Base-by-base conservation (phyloP, 306 rosid genomes). In the Vigna radiata region DNA sequence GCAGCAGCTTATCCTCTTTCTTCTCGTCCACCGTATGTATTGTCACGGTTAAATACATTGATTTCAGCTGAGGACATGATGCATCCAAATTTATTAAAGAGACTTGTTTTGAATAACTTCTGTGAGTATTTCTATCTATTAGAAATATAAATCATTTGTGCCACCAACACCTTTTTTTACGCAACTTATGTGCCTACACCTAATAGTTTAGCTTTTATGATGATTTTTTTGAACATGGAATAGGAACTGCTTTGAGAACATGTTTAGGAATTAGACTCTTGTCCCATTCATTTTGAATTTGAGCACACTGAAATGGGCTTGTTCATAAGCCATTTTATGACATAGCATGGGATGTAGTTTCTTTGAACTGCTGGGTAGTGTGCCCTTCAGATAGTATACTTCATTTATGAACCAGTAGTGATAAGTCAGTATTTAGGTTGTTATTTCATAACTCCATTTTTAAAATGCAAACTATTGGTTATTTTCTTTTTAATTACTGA, bases 61-160 rank as follows among this genome's bases (percentile, higher is more conserved):
- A 92, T 96, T 85, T 92, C 99, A 23, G 93, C 98, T 14, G 91
- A 91, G 87, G 91, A 85, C 82, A 96, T 96, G 99, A 96, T 96
- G 99, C 89, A 96, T 64, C 96, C 99, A 21, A 97, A 92, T 53
- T 83, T 92, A 79, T 81, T 92, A 64, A 80, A 86, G 84, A 92
- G 88, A 76, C 98, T 96, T 52, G 92, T 96, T 77, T 76, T 91
- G 83, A 96, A 93, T 86, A 96, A 96, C 88, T 96, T 96, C 65
- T 96, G 99, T 96, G 72, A 89, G 99, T 77, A 46, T 76, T 78
- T 67, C 82, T 78, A 76, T 52, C 39, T 46, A 11, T 49, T 14
- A 49, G 47, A 73, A 60, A 80, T 68, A 39, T 52, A 59, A 23
- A 79, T 31, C 33, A 44, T 53, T 36, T 17, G n/a, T 76, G 17